Base-by-base conservation (phyloP, 1,284 basidiomycete species). In the Trametes hirsuta region DNA sequence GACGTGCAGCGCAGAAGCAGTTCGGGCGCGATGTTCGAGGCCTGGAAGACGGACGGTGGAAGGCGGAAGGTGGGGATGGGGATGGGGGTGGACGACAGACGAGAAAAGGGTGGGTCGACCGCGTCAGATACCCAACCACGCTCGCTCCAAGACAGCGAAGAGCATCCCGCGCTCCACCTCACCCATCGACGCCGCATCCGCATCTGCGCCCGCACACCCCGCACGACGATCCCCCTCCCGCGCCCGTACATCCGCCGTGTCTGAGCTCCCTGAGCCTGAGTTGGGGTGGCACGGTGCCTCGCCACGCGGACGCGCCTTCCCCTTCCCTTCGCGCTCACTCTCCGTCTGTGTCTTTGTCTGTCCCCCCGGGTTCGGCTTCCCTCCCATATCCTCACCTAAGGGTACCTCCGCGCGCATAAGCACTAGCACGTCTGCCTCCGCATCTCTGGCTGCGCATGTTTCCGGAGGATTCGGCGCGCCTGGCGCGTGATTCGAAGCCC, bases 161-260 rank as follows among this genome's bases (percentile, higher is more conserved):
- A 85, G 59, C 80, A 84, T 82, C 58, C 73, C 76, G 58, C 78
- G 77, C 61, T 74, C 78, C 49, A 78, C 75, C 50, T 80, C 77
- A 67, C 81, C 78, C 59, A 81, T 70, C 30, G 53, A 42, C 53
- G 25, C 47, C 46, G 47, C 36, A 10, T 40, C 36, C 36, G 56
- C 36, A 10, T 40, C 36, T 30, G 56, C 53, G 36, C 21, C 44
- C 30, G n/a, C 62, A 25, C 34, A 30, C 25, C 46, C 55, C 46
- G 52, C 50, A 41, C 39, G 52, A 47, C 37, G 55, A 57, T 61
- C 76, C 58, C 78, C 76, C 60, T 72, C 77, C 50, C 77, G 74
- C 47, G 80, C 30, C 30, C 30, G 30, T 30, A 1, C 30, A 30
- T 30, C 30, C 30, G 1, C 30, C 30, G 30, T 30, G 4, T 30